Evolutionary conservation across 345 rosid species (phyloP), one percentile per base, ranked within the genome.

Genomic region (Dimocarpus longan): DNA sequence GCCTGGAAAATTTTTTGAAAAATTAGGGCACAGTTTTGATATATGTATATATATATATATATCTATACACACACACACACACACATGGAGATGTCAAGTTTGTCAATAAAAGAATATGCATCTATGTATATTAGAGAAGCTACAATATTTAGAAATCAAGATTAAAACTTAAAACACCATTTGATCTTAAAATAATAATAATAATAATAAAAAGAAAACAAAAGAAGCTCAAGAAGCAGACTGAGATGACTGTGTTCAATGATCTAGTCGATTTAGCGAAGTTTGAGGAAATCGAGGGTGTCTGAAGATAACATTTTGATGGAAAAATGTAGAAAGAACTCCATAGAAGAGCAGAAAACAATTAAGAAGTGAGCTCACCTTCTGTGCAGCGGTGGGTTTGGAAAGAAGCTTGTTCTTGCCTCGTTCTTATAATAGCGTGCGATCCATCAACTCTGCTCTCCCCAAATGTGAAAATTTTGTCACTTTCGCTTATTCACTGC

Each of bases 391-490:
- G 40, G 10, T 13, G 18, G 6, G 8, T 50, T 60, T 39, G 76
- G 42, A 59, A 59, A 74, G 10, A 48, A 62, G 1, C 22, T 22
- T 16, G 24, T 44, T 11, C 19, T 46, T 32, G 18, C 50, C 59
- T 7, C 8, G 16, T 43, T 64, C 60, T 74, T 63, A 74, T 63
- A 44, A 44, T 24, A 8, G 70, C 28, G 64, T 71, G 66, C 46
- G 19, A 48, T 65, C 32, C 15, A 75, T 46, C 60, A 63, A 44
- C 32, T 63, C 59, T 2, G 3, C 10, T 10, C 42, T 26, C 48
- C 12, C 43, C 62, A 75, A 43, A 46, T 64, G 70, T 64, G 62
- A 44, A 10, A 46, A 7, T 48, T 22, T 65, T 75, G 78, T 65
- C 78, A 24, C 46, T 44, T 64, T 39, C 42, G 28, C 19, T 6